Percentiles rank a stretch among this genome's conserved stretches.
Conservation (phyloP, 2,329 filamentous ascomycete genomes). For the Mycosphaerella sp. region DNA sequence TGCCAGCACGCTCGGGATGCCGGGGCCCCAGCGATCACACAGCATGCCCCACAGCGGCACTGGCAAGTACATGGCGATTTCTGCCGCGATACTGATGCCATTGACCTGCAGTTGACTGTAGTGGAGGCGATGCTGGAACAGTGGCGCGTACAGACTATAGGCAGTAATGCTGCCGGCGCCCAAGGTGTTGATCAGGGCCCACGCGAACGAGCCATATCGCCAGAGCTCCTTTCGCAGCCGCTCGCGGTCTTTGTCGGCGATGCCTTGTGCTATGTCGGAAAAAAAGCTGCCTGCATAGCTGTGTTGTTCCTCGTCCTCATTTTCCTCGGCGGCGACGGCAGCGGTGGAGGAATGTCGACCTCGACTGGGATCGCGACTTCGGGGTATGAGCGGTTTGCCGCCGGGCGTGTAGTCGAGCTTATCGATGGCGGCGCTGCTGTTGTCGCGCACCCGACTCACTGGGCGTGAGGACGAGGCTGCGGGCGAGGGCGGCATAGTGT, state of each 20-base stretch:
- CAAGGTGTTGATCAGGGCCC: slow-evolving; percentile 59
- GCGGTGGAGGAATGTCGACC: slow-evolving; percentile 27
- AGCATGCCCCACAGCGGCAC: slow-evolving; percentile 84
- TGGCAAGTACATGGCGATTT: slow-evolving; percentile 84
- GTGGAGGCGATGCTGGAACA: slow-evolving; percentile 77
- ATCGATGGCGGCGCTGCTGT: slow-evolving; percentile 37
- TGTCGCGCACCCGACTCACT: slow-evolving; percentile 18
- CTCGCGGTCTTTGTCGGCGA: slow-evolving; percentile 52
- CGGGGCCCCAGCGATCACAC: slow-evolving; percentile 81
- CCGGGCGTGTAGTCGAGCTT: slow-evolving; percentile 46
- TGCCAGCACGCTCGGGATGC: slow-evolving; percentile 66
- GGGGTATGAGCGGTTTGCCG: slow-evolving; percentile 39
- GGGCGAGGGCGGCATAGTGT: neutral
- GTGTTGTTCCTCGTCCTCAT: slow-evolving; percentile 30
- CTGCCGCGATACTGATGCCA: slow-evolving; percentile 76
- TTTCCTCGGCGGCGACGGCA: too few species aligned
- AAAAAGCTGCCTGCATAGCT: slow-evolving; percentile 52
- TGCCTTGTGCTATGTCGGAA: slow-evolving; percentile 55
- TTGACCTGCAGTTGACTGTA: slow-evolving; percentile 94
- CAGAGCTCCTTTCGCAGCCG: slow-evolving; percentile 49
- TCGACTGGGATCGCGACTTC: slow-evolving; percentile 24
- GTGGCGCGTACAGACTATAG: slow-evolving; percentile 87
- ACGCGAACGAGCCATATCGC: slow-evolving; percentile 53
- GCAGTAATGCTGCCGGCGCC: slow-evolving; percentile 88
- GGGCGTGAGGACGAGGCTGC: slow-evolving; percentile 14